Conservation (phyloP, 192 early-diverging fungal species). For the Dissophora ornata region DNA sequence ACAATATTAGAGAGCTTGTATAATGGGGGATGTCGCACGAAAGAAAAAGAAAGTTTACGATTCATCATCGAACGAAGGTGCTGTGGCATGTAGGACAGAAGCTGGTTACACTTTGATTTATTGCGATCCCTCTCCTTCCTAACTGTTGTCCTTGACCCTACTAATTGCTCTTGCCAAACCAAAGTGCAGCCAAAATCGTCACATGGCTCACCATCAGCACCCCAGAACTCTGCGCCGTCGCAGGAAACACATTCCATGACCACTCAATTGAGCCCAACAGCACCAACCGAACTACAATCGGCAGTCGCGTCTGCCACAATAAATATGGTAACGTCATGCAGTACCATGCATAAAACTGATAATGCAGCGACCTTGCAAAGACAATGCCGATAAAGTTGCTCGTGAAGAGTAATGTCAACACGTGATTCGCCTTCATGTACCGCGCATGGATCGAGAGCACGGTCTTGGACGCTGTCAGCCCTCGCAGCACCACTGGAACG, state of each 20-base stretch:
- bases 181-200: slow-evolving; percentile 46
- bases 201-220: slow-evolving; percentile 38
- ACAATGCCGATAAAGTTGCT: slow-evolving; percentile 91
- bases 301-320: slow-evolving; percentile 66
- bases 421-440: slow-evolving; percentile 37
- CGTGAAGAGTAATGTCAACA: slow-evolving; percentile 79
- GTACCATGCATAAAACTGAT: slow-evolving; percentile 99
- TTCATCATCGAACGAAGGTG: no score
- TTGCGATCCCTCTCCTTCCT: no score
- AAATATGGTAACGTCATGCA: slow-evolving; percentile 86
- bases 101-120: no score
- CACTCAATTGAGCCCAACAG: slow-evolving; percentile 72
- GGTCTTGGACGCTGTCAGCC: slow-evolving; percentile 25
- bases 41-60: no score
- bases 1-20: no score
- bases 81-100: no score
- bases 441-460: slow-evolving; percentile 26
- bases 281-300: slow-evolving; percentile 29
- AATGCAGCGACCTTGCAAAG: slow-evolving; percentile 91
- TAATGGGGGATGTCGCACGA: no score
- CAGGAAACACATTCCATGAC: slow-evolving; percentile 92
- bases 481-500: slow-evolving; percentile 26
- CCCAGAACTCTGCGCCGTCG: slow-evolving; percentile 62
- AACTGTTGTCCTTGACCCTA: no score
- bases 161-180: slow-evolving; percentile 49